phyloP scores from a whole-genome alignment of 306 rosid species.

The Mimosa bimucronata region DNA sequence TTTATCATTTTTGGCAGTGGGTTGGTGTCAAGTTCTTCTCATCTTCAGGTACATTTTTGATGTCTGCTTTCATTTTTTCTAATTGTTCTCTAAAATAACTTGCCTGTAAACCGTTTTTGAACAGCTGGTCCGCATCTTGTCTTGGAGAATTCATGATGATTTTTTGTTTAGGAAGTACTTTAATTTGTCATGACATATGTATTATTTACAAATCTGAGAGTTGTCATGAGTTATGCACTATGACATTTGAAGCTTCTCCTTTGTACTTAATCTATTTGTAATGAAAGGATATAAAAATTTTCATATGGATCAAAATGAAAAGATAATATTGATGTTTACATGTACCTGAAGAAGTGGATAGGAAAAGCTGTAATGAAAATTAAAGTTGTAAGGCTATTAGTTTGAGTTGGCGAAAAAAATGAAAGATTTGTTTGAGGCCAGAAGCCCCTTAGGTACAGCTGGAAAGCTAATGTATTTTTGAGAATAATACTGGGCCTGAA shows the following conservation, averaged over 20 bases:
- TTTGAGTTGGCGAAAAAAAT: not conserved
- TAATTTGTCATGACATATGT: constrained; percentile 1
- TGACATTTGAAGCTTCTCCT: constrained; percentile 33
- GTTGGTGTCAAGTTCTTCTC: constrained; percentile 72
- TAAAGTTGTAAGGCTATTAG: not conserved
- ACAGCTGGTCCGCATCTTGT: constrained; percentile 21
- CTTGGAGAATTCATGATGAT: constrained; percentile 15
- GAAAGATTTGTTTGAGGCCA: not conserved
- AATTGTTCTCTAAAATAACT: constrained; percentile 27
- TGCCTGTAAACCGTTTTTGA: constrained; percentile 26
- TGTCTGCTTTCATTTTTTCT: constrained; percentile 14
- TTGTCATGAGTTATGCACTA: constrained; percentile 18
- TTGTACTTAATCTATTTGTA: not conserved
- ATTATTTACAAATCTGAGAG: not conserved
- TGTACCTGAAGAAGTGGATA: not conserved
- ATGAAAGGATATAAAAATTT: not conserved
- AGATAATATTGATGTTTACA: constrained; percentile 10
- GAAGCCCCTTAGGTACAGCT: not conserved
- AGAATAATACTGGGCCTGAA: not conserved
- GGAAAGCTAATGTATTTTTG: not conserved
- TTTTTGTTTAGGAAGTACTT: constrained; percentile 30
- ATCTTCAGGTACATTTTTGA: constrained; percentile 63
- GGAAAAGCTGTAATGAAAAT: not conserved
- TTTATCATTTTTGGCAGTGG: constrained; percentile 52
- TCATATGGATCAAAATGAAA: not conserved